Conservation (phyloP, 306 rosid genomes). For the Quercus glauca region DNA sequence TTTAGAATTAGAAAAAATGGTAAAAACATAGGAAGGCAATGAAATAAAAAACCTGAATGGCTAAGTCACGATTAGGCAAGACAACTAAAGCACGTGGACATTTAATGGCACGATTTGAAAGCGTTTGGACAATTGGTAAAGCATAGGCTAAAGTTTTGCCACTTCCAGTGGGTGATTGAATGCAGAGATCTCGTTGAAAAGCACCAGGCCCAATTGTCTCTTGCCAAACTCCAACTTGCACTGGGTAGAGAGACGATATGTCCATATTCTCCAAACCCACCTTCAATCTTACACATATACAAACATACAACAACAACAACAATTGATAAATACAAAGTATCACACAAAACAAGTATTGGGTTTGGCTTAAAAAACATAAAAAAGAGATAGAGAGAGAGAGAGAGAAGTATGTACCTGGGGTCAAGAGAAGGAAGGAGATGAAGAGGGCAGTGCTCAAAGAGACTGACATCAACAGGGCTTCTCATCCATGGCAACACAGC, state of each 20-base stretch:
- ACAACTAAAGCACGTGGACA: conserved; percentile 77
- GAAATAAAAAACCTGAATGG: conserved; percentile 58
- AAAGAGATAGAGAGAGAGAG: neutral
- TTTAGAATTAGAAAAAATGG: neutral
- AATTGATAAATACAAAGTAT: neutral
- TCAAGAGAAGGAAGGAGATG: conserved; percentile 57
- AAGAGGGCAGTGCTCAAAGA: conserved; percentile 44
- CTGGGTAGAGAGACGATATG: conserved; percentile 64
- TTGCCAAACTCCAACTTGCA: conserved; percentile 85
- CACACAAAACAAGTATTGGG: too few relatives aligned
- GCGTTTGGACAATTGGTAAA: conserved; percentile 77
- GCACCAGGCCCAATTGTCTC: conserved; percentile 84
- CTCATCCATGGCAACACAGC: conserved; percentile 95
- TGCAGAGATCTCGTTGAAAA: conserved; percentile 79
- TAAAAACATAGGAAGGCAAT: neutral
- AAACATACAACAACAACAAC: neutral
- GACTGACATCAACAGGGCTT: conserved; percentile 62
- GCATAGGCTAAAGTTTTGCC: conserved; percentile 94
- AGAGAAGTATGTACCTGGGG: conserved; percentile 28
- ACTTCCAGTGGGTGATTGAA: conserved; percentile 93
- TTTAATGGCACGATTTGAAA: conserved; percentile 48
- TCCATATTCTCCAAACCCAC: conserved; percentile 53
- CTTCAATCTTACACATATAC: conserved; percentile 46
- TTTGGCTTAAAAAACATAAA: neutral
- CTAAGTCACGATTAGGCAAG: conserved; percentile 90